Evolutionary conservation across 2,329 filamentous ascomycete genomes (phyloP).

Genomic region (Colletotrichum aenigma): DNA sequence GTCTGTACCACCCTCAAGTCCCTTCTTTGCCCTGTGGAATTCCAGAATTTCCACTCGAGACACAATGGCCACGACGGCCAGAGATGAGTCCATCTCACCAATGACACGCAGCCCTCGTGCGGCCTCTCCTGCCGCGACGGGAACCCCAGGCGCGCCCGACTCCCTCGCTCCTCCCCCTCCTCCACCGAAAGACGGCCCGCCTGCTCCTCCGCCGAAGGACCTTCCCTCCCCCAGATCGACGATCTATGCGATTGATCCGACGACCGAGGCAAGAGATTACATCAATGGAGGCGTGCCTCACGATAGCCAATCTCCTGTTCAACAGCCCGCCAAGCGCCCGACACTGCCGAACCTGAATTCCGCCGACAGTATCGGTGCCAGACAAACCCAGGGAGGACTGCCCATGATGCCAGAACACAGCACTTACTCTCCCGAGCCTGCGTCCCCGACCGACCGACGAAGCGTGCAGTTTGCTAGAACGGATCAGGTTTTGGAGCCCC

Average conservation of each 20-base stretch:
- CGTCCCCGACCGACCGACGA: conserved; percentile 49
- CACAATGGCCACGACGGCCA: conserved; percentile 17
- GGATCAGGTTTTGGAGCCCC: conserved; percentile 52
- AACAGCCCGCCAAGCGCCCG: neutral
- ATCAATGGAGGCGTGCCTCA: conserved; percentile 39
- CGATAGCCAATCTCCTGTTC: conserved; percentile 29
- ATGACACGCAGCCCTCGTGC: conserved; percentile 20
- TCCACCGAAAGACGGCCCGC: conserved; percentile 16
- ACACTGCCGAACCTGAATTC: conserved; percentile 13
- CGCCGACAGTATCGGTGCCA: conserved; percentile 2
- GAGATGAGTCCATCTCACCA: conserved; percentile 29
- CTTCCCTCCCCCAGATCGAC: conserved; percentile 7
- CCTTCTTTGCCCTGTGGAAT: neutral
- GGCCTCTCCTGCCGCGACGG: neutral
- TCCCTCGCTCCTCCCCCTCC: conserved; percentile 4
- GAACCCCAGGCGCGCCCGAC: neutral
- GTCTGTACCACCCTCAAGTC: neutral
- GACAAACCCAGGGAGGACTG: neutral
- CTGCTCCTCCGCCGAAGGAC: conserved; percentile 10
- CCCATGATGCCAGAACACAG: conserved; percentile 22
- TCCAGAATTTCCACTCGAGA: neutral
- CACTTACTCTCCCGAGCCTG: conserved; percentile 25
- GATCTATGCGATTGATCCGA: conserved; percentile 22
- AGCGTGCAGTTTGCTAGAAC: conserved; percentile 79
- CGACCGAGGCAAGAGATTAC: conserved; percentile 37